Evolutionary conservation across 441 rosid genomes (phyloP).

Genomic region (Dalechampia spathulata): DNA sequence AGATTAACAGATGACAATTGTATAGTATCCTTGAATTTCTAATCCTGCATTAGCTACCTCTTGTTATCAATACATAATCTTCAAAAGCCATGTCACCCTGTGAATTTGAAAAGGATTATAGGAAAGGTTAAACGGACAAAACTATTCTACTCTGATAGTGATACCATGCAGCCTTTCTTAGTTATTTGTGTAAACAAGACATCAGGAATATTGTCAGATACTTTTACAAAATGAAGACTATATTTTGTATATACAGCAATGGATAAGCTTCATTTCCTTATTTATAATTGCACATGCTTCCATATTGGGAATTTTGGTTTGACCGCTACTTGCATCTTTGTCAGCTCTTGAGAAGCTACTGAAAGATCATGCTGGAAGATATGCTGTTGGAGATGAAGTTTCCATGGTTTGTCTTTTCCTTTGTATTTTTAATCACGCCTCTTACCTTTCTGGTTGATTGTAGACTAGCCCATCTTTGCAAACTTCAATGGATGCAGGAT

Average conservation of each 20-base stretch:
- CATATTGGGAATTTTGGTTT: constrained; percentile 2
- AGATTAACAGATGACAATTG: too few species aligned
- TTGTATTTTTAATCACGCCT: background rate
- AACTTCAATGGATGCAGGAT: background rate
- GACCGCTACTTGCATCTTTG: constrained; percentile 14
- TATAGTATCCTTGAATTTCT: too few species aligned
- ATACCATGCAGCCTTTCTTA: too few species aligned
- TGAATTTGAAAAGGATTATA: background rate
- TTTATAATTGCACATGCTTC: background rate
- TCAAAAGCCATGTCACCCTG: background rate
- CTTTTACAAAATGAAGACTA: background rate
- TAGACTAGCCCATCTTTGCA: background rate
- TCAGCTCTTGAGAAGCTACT: constrained; percentile 72
- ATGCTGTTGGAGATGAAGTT: constrained; percentile 72
- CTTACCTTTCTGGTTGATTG: background rate
- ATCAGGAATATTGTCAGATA: too few species aligned
- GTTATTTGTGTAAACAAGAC: too few species aligned
- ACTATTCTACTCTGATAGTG: background rate
- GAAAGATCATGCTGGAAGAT: constrained; percentile 50
- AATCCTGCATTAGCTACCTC: too few species aligned
- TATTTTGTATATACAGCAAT: background rate
- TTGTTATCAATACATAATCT: too few species aligned
- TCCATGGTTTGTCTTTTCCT: constrained; percentile 36
- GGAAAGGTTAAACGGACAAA: background rate
- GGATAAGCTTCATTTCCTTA: background rate